Evolutionary conservation across 176 grass and related monocot genomes (phyloP), one percentile per base, ranked within the genome.

Genomic region (Rhipidocladum racemiflorum): DNA sequence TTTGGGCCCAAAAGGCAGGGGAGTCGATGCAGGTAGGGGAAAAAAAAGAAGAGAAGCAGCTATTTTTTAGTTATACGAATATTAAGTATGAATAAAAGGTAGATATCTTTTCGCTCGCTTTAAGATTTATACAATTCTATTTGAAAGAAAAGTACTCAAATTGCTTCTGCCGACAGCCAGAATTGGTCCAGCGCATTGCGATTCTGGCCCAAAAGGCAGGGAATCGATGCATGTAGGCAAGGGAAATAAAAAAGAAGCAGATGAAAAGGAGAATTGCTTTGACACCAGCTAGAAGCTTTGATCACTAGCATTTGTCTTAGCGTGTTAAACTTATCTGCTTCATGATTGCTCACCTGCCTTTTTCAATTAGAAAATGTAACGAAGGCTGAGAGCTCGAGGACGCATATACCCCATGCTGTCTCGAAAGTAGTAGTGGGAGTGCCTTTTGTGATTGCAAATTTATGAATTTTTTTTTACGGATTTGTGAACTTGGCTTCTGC

Each of bases 261-360:
- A 43, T 70, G 17, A 21, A 65, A 74, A 76, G 78, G 78, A 11
- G 2, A 62, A 12, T 2, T 68, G 67, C 64, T 62, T 82, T 82
- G 72, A 64, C 79, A 57, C 79, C 77, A 18, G 49, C 49, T 46
- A 51, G 61, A 61, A 78, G 3, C 55, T 56, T 24, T 61, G 74
- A 13, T 74, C 38, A 34, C n/a, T 36, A 5, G 28, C 4, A 35
- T 9, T 85, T 81, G 77, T 85, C 78, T 36, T 46, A 0, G 13
- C 45, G 10, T 6, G 63, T 51, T 82, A 48, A 72, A 55, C 57
- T 90, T 86, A 89, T 90, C 65, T 29, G 59, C 72, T 82, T 72
- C 83, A 65, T 81, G 71, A 81, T 85, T 74, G 48, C 60, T 65
- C 53, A 0, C 29, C 40, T 9, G 53, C 48, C 80, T 81, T 73